Evolutionary conservation across 176 grass and related monocot species (phyloP), one percentile per base, ranked within the genome.

Genomic region (Oryza glumipatula): DNA sequence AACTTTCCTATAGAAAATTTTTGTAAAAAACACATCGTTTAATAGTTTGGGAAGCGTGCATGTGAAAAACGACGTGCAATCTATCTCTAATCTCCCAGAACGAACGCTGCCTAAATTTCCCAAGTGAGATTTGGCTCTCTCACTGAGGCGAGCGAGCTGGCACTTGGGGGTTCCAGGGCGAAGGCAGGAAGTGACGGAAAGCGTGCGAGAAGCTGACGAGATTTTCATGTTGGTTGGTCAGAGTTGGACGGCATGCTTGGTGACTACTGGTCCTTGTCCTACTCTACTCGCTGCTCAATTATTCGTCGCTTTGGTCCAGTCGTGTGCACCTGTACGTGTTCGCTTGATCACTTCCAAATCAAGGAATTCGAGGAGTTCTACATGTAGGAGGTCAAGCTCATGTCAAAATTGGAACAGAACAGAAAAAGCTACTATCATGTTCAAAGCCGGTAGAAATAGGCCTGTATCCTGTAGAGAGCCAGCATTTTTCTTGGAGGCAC

Each of bases 171-270:
- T 38, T 75, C 70, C 23, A 48, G 39, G 39, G 56, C 69, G 30
- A 46, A 3, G 1, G 54, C 54, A 58, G 54, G 6, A 0, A 12
- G 10, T 22, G 11, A 35, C n/a, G 46, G 46, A 72, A 63, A 65
- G 60, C 41, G 41, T 47, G 81, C 28, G 58, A n/a, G 54, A 46
- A 24, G 60, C 81, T 75, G 70, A 65, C 43, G 58, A 63, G 58
- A 63, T 60, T 19, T 56, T 3, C 0, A 9, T 58, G 54, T 26
- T 72, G 68, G 64, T 65, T 74, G 70, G 56, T 65, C 81, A 83
- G 39, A 83, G 58, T 74, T 66, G 67, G 23, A 30, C 3, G 71
- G 71, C 72, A 3, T 16, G 17, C 67, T 70, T 68, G 66, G 30
- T 41, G 39, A 4, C 66, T 7, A 16, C 66, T 69, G 35, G 33